Evolutionary conservation across 2,329 filamentous ascomycete species (phyloP).

Genomic region (Immersiporthe knoxdaviesiana): DNA sequence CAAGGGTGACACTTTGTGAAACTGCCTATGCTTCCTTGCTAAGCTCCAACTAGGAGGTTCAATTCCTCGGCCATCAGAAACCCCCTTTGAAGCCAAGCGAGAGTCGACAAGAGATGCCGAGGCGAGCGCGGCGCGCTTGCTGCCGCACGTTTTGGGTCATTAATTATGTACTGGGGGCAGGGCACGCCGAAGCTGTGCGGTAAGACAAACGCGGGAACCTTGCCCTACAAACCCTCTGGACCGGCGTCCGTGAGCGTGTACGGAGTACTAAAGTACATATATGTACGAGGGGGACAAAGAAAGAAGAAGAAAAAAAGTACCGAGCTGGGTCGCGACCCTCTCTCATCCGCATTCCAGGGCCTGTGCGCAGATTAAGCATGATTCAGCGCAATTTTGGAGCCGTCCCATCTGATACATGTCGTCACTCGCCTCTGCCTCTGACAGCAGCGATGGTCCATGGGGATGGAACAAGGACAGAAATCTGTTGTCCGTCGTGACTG

Average conservation of each 20-base stretch:
- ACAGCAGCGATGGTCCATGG: neutral
- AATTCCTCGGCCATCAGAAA: neutral
- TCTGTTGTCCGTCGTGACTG: neutral
- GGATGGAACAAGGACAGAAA: neutral
- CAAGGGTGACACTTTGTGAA: neutral
- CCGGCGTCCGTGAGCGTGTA: neutral
- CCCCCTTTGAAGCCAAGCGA: conserved; percentile 4
- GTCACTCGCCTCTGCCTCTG: neutral
- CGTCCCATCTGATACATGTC: neutral
- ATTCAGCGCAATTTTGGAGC: conserved; percentile 3
- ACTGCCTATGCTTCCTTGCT: neutral
- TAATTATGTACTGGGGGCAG: neutral
- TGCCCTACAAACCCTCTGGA: neutral
- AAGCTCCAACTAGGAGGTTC: neutral
- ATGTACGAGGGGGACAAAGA: no score
- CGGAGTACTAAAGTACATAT: no score
- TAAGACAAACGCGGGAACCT: neutral
- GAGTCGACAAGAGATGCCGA: neutral
- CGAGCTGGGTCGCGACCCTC: neutral
- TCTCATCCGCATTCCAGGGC: neutral
- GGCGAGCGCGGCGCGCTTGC: conserved; percentile 4
- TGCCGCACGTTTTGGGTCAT: neutral
- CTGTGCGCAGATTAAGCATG: conserved; percentile 12
- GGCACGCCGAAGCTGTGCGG: neutral
- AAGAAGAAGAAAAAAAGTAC: neutral